Base-by-base conservation (phyloP, 257 asterid genomes). In the Solanum commersonii region DNA sequence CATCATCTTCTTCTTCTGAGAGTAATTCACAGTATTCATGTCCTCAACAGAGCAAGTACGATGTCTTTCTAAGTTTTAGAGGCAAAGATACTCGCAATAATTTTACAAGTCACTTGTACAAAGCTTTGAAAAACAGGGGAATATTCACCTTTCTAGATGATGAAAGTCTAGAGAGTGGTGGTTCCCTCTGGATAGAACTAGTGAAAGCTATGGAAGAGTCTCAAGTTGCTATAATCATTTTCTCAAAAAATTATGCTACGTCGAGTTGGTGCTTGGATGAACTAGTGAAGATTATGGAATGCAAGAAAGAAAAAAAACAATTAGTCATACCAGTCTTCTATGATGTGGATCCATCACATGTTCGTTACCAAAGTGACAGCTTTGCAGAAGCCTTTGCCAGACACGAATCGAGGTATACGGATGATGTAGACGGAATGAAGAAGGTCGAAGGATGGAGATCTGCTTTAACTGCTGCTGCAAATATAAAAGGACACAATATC, bases 71-170 rank as follows among this genome's bases (percentile, higher is more conserved):
- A 72, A 72, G 81, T 18, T 72, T 72, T 34, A 34, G 81, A 72
- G 81, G 81, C 5, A 0, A 0, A 9, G 81, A 72, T 34, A 34
- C 81, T 34, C 44, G 81, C 4, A 8, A 0, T 0, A 72, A 34
- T 13, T 72, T 72, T 34, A 34, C 81, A 0, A 4, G 81, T 72
- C 81, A 18, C 81, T 10, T 72, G 8, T 18, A 34, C 1, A 0
- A 34, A 34, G 0, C 0, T 5, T 73, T 73, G 46, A 1, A 0
- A 0, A 9, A 9, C 9, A 34, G 27, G 46, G 46, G 10, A 33
- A 73, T 73, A 34, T 0, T 5, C 63, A 52, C 63, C 10, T 52
- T 52, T 52, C n/a, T 52, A 52, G 63, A 52, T 52, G 1, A 52
- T 16, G 1, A 52, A 52, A 52, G 63, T 1, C 63, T 52, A 52